phyloP scores from a whole-genome alignment of 2,329 filamentous ascomycete genomes.

The Penicillium hordei region DNA sequence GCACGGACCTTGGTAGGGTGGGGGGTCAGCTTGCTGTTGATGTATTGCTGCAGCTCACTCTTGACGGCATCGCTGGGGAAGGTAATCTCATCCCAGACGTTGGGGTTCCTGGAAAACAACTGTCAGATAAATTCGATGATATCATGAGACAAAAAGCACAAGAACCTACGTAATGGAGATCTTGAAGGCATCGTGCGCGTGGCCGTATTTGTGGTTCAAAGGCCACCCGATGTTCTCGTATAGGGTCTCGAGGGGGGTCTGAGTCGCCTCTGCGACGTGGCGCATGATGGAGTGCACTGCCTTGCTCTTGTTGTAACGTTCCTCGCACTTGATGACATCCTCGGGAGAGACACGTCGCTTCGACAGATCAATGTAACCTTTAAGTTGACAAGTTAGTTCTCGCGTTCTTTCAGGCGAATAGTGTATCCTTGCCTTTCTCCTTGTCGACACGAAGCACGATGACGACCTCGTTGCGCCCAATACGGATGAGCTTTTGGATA shows the following conservation, averaged over 20 bases:
- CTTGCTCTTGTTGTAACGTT: conserved; percentile 99
- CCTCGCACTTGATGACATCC: conserved; percentile 97
- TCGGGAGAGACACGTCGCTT: conserved; percentile 97
- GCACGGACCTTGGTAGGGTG: conserved; percentile 99
- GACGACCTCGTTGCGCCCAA: conserved; percentile 97
- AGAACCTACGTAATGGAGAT: conserved; percentile 86
- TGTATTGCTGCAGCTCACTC: conserved; percentile 91
- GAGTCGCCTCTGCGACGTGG: conserved; percentile 96
- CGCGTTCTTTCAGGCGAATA: conserved; percentile 1
- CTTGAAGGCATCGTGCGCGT: conserved; percentile 97
- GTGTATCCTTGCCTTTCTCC: conserved; percentile 72
- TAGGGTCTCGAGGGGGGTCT: conserved; percentile 87
- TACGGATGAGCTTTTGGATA: conserved; percentile 98
- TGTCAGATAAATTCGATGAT: conserved; percentile 9
- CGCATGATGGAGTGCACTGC: conserved; percentile 99
- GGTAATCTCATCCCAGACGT: conserved; percentile 89
- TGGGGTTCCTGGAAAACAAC: conserved; percentile 67
- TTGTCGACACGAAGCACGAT: conserved; percentile 98
- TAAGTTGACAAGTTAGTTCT: conserved; percentile 21
- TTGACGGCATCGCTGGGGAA: conserved; percentile 84
- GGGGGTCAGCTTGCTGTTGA: conserved; percentile 92
- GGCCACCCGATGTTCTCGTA: conserved; percentile 97
- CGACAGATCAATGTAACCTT: conserved; percentile 94
- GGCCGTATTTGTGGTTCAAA: conserved; percentile 94
- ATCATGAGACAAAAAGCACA: not conserved